Base-by-base conservation (phyloP, 257 asterid genomes). In the Cordia subcordata region DNA sequence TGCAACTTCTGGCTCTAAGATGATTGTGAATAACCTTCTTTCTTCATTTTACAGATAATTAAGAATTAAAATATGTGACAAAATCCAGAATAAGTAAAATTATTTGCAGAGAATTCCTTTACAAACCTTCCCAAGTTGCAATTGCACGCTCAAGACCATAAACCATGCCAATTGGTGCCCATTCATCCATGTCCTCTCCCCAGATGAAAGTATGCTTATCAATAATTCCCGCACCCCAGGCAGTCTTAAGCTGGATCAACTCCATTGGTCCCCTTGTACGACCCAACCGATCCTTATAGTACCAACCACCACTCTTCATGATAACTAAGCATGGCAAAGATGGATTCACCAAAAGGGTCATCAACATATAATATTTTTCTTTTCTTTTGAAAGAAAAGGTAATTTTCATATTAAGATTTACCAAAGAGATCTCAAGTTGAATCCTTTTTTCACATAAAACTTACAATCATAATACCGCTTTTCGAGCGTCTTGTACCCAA, bases 251-350 rank as follows among this genome's bases (percentile, higher is more conserved):
- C 73, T 93, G 97, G 74, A 89, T 86, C 57, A 89, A 72, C 67
- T 93, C 96, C 89, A 82, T 81, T 40, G 99, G 99, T 54, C 99
- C 99, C 79, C 99, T 81, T 15, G 96, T 66, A 22, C 99, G 99
- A 62, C 99, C 99, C 75, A 93, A 63, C 42, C 99, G 86, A 72
- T 93, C 99, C 79, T 89, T 93, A 60, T 93, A 93, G 76, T 27
- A 93, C 75, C 78, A 93, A 58, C 91, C 90, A 45, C 95, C 88
- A 65, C 78, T 93, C 72, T 62, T 82, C 99, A 93, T 93, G 70
- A 93, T 85, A 81, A 86, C 97, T 90, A 71, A 5, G 16, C 20
- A 53, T 20, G 6, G 11, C 4, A 42, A 42, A 1, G 15, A 42
- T 42, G 4, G 15, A 42, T 42, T 42, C 4, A 4, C 2, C 47